Conservation (phyloP, 768 basidiomycete genomes). For the Pisolithus sp. region DNA sequence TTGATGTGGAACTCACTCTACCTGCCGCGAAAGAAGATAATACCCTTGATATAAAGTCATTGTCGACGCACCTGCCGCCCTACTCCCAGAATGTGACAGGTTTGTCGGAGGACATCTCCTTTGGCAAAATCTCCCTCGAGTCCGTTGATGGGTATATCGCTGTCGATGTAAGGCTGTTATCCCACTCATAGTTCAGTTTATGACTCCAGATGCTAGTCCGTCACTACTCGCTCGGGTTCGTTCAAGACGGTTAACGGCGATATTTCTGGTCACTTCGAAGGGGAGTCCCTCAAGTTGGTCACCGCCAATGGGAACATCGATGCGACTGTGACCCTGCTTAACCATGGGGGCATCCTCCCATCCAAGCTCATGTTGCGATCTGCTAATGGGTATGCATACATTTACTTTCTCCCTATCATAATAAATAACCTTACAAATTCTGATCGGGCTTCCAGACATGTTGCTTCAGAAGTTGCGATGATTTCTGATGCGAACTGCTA, state of each 20-base stretch:
- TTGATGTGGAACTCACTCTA: conserved; percentile 33
- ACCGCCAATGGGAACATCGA: conserved; percentile 38
- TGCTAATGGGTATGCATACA: conserved; percentile 35
- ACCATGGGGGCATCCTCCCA: conserved; percentile 17
- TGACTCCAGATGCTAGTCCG: conserved; percentile 22
- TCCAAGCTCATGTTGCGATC: conserved; percentile 31
- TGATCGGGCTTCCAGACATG: conserved; percentile 11
- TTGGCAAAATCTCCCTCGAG: conserved; percentile 30
- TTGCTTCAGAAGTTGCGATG: conserved; percentile 25
- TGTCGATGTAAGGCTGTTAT: conserved; percentile 24
- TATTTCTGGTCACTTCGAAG: conserved; percentile 40
- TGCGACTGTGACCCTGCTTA: conserved; percentile 32
- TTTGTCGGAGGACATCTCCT: conserved; percentile 29
- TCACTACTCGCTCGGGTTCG: conserved; percentile 20
- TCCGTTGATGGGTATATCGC: conserved; percentile 32
- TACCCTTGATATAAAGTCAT: conserved; percentile 31
- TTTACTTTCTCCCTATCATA: not conserved
- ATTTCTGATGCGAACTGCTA: conserved; percentile 19
- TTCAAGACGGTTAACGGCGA: conserved; percentile 38
- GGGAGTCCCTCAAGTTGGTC: conserved; percentile 27
- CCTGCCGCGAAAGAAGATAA: conserved; percentile 23
- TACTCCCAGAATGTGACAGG: conserved; percentile 33
- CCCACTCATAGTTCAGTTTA: not conserved
- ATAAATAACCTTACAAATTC: not conserved
- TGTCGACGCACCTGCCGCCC: conserved; percentile 38